Evolutionary conservation across 1,284 basidiomycete species (phyloP), one percentile per base, ranked within the genome.

Genomic region (Apiotrichum siamense): DNA sequence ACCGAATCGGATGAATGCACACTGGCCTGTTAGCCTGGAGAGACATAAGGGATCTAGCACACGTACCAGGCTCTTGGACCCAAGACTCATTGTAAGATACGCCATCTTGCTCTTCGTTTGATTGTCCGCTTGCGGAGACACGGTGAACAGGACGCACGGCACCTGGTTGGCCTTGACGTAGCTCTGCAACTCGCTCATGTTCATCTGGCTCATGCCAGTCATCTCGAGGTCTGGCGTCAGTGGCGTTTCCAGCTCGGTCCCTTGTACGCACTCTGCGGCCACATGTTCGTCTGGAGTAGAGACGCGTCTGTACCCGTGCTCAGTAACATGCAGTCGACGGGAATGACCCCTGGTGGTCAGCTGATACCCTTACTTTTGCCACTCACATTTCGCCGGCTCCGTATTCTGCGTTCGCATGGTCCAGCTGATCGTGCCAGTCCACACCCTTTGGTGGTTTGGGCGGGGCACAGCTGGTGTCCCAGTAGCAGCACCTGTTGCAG

Each of bases 1-100:
- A 20, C 61, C 61, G 20, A 63, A 52, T 31, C 44, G 51, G 24
- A 63, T 50, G 13, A 54, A 48, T 20, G 57, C 57, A 27, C 54
- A 54, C 41, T 41, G 15, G 44, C 48, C 18, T 20, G 20, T 41
- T 20, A 32, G 40, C 29, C n/a, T n/a, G n/a, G n/a, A n/a, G n/a
- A n/a, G n/a, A n/a, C n/a, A n/a, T n/a, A n/a, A n/a, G n/a, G n/a
- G n/a, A n/a, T n/a, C n/a, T n/a, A 18, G 18, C 5, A 51, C 44
- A 40, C 40, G 50, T 32, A 41, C 40, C 18, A 55, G 45, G 10
- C 44, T 49, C 50, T 57, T 57, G 32, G 46, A 31, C 1, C 50
- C 49, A 11, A 62, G 46, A 15, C 47, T 56, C 31, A 37, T 51
- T 0, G 52, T 51, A 18, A 59, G 48, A 24, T 53, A 48, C 12